A percentile compares a stretch with the other conserved stretches of the same genome.
phyloP scores from a whole-genome alignment of 148 eudicot species.

The Cornus suecica region DNA sequence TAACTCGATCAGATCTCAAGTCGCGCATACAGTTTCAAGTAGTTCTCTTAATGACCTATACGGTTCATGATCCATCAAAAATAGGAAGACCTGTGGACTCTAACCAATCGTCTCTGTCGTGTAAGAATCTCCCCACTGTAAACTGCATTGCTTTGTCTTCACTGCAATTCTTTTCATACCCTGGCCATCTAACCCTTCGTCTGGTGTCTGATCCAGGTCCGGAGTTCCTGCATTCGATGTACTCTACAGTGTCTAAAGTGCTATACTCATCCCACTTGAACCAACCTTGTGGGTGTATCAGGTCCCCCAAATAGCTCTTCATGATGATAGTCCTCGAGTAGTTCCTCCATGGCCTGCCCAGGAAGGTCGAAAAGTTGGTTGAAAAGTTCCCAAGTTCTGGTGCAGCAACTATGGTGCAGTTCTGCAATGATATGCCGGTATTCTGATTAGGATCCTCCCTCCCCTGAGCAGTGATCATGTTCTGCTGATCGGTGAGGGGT shows the following conservation, averaged over 20 bases:
- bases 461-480: conserved; percentile 37
- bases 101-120: conserved; percentile 51
- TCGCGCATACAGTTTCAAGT: no score
- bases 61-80: conserved; percentile 23
- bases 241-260: conserved; percentile 57
- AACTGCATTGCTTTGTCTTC: conserved; percentile 39
- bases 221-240: conserved; percentile 51
- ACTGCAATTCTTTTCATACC: conserved; percentile 49
- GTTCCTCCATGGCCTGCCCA: conserved; percentile 76
- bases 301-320: conserved; percentile 58
- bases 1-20: no score
- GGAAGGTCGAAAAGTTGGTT: conserved; percentile 35
- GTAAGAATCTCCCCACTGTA: conserved; percentile 40
- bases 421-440: conserved; percentile 51
- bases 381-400: conserved; percentile 35
- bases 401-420: conserved; percentile 47
- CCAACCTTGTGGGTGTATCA: conserved; percentile 68
- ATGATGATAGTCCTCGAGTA: conserved; percentile 54
- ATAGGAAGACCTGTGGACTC: conserved; percentile 42
- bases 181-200: conserved; percentile 52
- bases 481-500: conserved; percentile 46
- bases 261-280: conserved; percentile 49
- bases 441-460: conserved; percentile 67
- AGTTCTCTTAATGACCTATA: no score
- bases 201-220: conserved; percentile 70